Evolutionary conservation across 2,329 filamentous ascomycete genomes (phyloP), one percentile per base, ranked within the genome.

Genomic region (Helicocarpus griseus): DNA sequence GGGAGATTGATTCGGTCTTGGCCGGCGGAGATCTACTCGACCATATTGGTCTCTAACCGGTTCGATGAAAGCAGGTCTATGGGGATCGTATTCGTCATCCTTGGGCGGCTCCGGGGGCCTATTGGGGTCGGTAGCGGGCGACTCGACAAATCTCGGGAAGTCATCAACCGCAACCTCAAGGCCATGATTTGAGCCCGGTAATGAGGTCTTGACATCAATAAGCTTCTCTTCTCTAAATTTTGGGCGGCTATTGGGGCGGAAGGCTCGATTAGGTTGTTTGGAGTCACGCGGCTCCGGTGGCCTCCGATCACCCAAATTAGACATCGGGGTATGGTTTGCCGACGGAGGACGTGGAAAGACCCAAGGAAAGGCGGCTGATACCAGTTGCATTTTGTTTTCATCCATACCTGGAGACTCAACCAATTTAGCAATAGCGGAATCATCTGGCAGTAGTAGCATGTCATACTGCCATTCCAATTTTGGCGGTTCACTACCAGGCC

Each of bases 371-470:
- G 75, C 74, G 44, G 73, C 74, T 8, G 71, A 70, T 53, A 81
- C 71, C 38, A 79, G 66, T 33, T 68, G 69, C 9, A 79, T 64
- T 61, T 80, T 82, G 43, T 73, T 65, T 38, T 77, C 74, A 59
- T 81, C 75, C 73, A 82, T 81, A 11, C 79, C 79, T 7, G 71
- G 73, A 31, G 74, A 71, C 52, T 73, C 69, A 17, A 76, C 67
- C 22, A 82, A 65, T 6, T 53, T 55, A 36, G 54, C 52, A 21
- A 63, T 47, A 9, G 45, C 48, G 1, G 53, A 33, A 31, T 70
- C 66, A 55, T 78, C 75, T 1, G 81, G 81, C 40, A 83, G 67
- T 56, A 79, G 74, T 49, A 85, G 74, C 79, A 84, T 82, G 53
- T 82, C 74, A 52, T 71, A 72, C 53, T 75, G 77, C 81, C 81